A percentile compares a stretch with the other conserved stretches of the same genome.
Conservation (phyloP, 2,329 filamentous ascomycete genomes). For the Colletotrichum sp. region DNA sequence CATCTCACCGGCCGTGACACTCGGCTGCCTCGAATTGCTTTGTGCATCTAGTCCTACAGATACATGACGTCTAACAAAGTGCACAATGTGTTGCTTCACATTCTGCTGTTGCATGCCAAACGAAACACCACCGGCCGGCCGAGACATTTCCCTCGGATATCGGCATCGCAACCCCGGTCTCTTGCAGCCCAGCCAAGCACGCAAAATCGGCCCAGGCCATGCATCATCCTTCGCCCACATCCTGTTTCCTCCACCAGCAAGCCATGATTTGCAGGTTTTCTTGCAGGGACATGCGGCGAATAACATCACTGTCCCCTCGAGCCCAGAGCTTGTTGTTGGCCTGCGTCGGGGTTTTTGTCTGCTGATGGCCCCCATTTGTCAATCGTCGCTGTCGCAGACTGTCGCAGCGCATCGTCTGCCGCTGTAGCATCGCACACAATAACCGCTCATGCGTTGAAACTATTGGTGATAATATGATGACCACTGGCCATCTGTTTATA, state of each 20-base stretch:
- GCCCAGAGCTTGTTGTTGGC: not conserved
- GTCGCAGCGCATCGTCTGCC: not conserved
- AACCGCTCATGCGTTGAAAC: not conserved
- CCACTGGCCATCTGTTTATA: not conserved
- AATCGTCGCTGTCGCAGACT: not conserved
- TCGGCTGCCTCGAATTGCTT: not conserved
- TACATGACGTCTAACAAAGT: not conserved
- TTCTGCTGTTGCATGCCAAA: not conserved
- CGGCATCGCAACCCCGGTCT: slow-evolving; percentile 7
- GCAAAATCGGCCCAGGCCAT: not conserved
- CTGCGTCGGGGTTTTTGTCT: not conserved
- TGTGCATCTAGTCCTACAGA: not conserved
- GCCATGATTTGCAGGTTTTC: not conserved
- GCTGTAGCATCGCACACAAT: not conserved
- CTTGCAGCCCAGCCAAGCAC: not conserved
- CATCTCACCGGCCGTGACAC: not conserved
- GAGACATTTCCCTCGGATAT: slow-evolving; percentile 10
- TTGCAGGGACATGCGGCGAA: not conserved
- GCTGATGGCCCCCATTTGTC: not conserved
- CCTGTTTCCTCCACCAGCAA: not conserved
- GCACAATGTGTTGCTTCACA: not conserved
- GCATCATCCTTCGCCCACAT: not conserved
- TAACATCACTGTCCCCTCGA: not conserved
- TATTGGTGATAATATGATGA: rapidly evolving
- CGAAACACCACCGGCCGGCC: not conserved